Evolutionary conservation across 371 early-diverging fungal genomes (phyloP), one percentile per base, ranked within the genome.

Genomic region (Phascolomyces articulosus): DNA sequence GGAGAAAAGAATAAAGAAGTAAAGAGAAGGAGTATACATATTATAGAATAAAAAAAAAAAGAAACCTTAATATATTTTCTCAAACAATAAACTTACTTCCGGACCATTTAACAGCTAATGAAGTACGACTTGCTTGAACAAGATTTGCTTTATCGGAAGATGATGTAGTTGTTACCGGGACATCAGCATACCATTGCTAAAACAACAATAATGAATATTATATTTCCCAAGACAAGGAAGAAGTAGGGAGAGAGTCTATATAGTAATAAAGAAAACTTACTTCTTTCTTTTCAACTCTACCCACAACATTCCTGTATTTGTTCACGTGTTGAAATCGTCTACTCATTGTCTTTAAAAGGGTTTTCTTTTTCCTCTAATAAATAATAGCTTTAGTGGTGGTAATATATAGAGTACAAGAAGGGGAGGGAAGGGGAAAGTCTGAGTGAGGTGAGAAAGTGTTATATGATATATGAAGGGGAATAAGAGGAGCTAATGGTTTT

Each of bases 221-320:
- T 18, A 26, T 18, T 8, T 21, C 16, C 9, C 34, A 4, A 28
- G 29, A 28, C n/a, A 40, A 40, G 20, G 23, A 38, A 49, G 57
- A 55, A 15, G 16, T 11, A 40, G 20, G 16, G 47, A 23, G 51
- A n/a, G 44, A 16, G 44, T 29, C 34, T 29, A 2, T 1, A 49
- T 16, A 55, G 55, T 24, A 38, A 51, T 11, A 26, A 21, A 7
- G 20, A 15, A 27, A 7, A 18, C 34, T 27, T 64, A 82, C 84
- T 75, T 90, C 90, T 57, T 84, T 86, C 41, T 83, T 84, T 23
- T 82, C 79, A n/a, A 79, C 72, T 20, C 79, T 75, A 27, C 87
- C 86, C 23, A 83, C 78, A 3, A 85, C 80, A 66, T 90, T 89
- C 55, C 91, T 74, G 72, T 87, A 91, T 71, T 86, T 89, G 76